Conservation (phyloP, 129 eudicot genomes). For the Pseudognaphalium luteoalbum region DNA sequence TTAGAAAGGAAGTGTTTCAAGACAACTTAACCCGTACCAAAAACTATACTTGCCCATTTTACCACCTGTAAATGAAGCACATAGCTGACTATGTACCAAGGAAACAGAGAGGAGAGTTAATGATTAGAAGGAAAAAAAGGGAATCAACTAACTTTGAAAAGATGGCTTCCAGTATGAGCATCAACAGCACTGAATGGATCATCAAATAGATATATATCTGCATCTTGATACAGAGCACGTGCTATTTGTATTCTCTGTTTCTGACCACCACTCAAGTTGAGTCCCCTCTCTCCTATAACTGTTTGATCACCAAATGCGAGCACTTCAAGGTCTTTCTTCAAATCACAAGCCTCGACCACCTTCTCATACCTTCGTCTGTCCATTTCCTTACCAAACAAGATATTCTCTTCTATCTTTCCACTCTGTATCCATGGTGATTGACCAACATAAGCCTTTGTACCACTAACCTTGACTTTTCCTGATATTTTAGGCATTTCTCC, state of each 20-base stretch:
- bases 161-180: conserved; percentile 91
- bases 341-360: conserved; percentile 78
- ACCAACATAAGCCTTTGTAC: conserved; percentile 80
- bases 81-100: neutral
- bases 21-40: neutral
- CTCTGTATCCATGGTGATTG: conserved; percentile 97
- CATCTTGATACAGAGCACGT: conserved; percentile 85
- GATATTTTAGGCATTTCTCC: conserved; percentile 81
- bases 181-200: conserved; percentile 98
- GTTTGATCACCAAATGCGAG: conserved; percentile 85
- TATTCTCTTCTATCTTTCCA: conserved; percentile 80
- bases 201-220: conserved; percentile 85
- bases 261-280: conserved; percentile 94
- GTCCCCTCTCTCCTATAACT: conserved; percentile 88
- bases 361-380: conserved; percentile 50
- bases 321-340: conserved; percentile 79
- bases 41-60: neutral
- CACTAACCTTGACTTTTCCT: conserved; percentile 58
- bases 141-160: conserved; percentile 58
- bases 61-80: neutral
- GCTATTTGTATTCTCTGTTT: conserved; percentile 94
- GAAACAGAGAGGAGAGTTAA: neutral
- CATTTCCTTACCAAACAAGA: conserved; percentile 79
- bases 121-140: neutral
- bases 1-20: neutral